These are phyloP conservation scores for Brettanomyces naardenensis DNA, from an alignment of 805 yeast species.

Conservation along the genomic window DNA sequence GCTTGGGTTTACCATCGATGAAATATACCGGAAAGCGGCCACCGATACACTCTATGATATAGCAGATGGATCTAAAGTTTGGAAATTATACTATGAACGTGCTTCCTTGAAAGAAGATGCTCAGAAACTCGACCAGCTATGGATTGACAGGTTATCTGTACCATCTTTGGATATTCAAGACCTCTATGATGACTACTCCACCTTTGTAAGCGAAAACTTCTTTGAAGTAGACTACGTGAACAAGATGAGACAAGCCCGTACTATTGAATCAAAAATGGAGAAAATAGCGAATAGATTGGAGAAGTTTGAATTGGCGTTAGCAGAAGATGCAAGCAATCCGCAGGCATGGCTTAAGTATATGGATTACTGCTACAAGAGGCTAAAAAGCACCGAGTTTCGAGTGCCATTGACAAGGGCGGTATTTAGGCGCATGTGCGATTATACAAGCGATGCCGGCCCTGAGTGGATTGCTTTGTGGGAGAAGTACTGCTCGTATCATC, in stretches of 20 bases:
- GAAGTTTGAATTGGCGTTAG: slow-evolving; percentile 1
- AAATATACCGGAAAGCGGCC: not conserved
- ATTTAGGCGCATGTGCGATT: not conserved
- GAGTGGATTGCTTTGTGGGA: not conserved
- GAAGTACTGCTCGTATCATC: not conserved
- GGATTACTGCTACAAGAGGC: not conserved
- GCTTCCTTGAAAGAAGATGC: too few relatives aligned
- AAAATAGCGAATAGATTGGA: not conserved
- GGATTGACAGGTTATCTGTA: slow-evolving; percentile 1
- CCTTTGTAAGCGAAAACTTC: not conserved
- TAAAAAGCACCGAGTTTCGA: not conserved
- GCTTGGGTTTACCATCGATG: too few relatives aligned
- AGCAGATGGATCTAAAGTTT: slow-evolving; percentile 1
- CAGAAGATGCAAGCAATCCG: not conserved
- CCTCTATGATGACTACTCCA: not conserved
- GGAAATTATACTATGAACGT: slow-evolving; percentile 1
- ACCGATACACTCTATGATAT: slow-evolving; percentile 1
- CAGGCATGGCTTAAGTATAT: slow-evolving; percentile 1
- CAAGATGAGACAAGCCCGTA: not conserved
- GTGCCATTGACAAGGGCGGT: not conserved
- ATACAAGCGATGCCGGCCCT: too few relatives aligned
- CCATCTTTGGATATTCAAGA: slow-evolving; percentile 1
- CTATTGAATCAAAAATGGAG: not conserved
- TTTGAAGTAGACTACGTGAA: not conserved
- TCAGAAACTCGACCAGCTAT: not conserved